phyloP scores from a whole-genome alignment of 2,329 filamentous ascomycete species.

The Fusarium sp. region DNA sequence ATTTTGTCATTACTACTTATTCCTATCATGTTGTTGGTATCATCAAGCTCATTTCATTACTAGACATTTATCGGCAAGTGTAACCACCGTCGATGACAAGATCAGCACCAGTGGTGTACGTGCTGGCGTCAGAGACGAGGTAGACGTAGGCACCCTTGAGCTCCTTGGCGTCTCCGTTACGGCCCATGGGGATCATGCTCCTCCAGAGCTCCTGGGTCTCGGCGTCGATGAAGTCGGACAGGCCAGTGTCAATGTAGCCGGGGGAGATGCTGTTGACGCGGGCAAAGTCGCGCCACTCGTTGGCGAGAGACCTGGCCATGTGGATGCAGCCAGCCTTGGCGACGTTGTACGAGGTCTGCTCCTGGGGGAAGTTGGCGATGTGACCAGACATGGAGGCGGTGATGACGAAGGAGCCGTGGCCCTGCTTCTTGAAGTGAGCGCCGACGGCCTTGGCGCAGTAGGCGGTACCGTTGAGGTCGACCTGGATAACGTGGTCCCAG shows the following conservation, averaged over 20 bases:
- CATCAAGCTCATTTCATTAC: conserved; percentile 24
- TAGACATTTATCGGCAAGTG: conserved; percentile 53
- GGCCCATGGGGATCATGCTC: conserved; percentile 77
- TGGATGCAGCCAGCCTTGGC: conserved; percentile 66
- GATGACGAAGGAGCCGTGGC: conserved; percentile 71
- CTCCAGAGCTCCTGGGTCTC: conserved; percentile 78
- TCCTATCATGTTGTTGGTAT: conserved; percentile 23
- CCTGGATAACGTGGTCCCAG: conserved; percentile 71
- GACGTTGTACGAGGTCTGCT: conserved; percentile 74
- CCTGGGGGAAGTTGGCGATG: conserved; percentile 74
- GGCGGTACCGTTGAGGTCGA: conserved; percentile 73
- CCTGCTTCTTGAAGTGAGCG: conserved; percentile 69
- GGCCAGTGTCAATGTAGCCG: conserved; percentile 74
- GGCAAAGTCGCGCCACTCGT: conserved; percentile 75
- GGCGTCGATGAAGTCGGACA: conserved; percentile 70
- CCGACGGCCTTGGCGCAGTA: conserved; percentile 73
- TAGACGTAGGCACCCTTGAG: conserved; percentile 83
- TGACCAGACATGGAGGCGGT: conserved; percentile 76
- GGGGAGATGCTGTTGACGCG: conserved; percentile 72
- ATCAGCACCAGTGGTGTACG: conserved; percentile 77
- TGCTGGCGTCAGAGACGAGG: conserved; percentile 76
- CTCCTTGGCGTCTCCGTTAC: conserved; percentile 74
- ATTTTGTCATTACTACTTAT: conserved; percentile 28
- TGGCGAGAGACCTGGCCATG: conserved; percentile 59
- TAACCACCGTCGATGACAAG: conserved; percentile 79